Evolutionary conservation across 192 early-diverging fungal genomes (phyloP).

Genomic region (Lobosporangium transversale): DNA sequence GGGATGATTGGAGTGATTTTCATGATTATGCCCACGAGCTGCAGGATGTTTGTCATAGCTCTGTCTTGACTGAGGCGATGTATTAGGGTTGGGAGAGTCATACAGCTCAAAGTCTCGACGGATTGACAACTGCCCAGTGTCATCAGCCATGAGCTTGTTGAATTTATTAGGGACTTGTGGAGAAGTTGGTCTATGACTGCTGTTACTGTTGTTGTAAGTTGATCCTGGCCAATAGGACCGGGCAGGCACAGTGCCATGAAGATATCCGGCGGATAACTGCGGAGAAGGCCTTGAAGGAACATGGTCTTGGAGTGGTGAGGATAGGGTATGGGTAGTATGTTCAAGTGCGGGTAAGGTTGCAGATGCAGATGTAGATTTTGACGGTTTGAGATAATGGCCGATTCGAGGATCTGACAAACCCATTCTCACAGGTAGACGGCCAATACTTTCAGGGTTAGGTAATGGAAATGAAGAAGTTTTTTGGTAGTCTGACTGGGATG

Average conservation of each 20-base stretch:
- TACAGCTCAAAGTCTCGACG: conserved; percentile 11
- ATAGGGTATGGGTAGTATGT: neutral
- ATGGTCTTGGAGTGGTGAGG: neutral
- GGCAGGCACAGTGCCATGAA: too few relatives aligned
- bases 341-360: neutral
- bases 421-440: conserved; percentile 23
- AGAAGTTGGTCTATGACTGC: too few relatives aligned
- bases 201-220: too few relatives aligned
- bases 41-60: neutral
- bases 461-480: neutral
- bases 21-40: neutral
- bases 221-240: too few relatives aligned
- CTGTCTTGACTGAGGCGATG: neutral
- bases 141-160: neutral
- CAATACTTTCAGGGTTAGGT: neutral
- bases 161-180: neutral
- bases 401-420: conserved; percentile 16
- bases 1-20: neutral
- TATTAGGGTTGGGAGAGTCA: neutral
- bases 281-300: neutral
- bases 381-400: conserved; percentile 8
- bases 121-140: neutral
- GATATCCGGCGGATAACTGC: too few relatives aligned
- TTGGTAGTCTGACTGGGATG: neutral
- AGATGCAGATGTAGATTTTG: neutral